Evolutionary conservation across 306 rosid species (phyloP).

Genomic region (Crotalaria pallida): DNA sequence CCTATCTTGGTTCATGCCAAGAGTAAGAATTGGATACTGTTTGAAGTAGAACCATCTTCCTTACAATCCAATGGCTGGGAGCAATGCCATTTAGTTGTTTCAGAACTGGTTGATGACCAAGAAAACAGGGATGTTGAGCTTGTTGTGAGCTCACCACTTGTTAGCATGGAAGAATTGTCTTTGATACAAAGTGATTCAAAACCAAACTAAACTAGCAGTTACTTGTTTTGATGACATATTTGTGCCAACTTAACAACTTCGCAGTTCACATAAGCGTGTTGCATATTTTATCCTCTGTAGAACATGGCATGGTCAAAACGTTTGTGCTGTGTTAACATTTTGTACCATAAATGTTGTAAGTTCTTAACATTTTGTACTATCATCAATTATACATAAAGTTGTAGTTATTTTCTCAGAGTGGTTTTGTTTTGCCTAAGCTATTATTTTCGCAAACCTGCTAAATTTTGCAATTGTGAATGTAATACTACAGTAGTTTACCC

Average conservation of each 20-base stretch:
- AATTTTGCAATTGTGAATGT: not conserved
- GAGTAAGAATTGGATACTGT: conserved; percentile 39
- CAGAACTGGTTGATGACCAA: conserved; percentile 24
- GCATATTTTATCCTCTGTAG: not conserved
- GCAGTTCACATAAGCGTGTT: not conserved
- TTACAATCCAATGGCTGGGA: conserved; percentile 23
- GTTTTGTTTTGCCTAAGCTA: too few species aligned
- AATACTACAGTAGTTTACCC: not conserved
- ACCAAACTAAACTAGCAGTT: conserved; percentile 20
- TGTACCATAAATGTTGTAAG: not conserved
- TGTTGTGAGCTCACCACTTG: conserved; percentile 32
- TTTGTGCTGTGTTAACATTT: not conserved
- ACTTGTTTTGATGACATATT: conserved; percentile 8
- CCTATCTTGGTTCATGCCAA: conserved; percentile 57
- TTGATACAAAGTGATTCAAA: conserved; percentile 31
- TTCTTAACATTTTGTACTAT: not conserved
- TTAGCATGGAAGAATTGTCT: conserved; percentile 28
- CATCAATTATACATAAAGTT: not conserved
- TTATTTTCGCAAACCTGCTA: not conserved
- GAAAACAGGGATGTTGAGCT: conserved; percentile 44
- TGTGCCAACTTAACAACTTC: not conserved
- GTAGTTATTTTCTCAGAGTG: not conserved
- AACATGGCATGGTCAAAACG: not conserved
- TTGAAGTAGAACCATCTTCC: conserved; percentile 36
- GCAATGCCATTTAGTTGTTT: conserved; percentile 24